Conservation (phyloP, 306 rosid species). For the Fragaria ananassa region DNA sequence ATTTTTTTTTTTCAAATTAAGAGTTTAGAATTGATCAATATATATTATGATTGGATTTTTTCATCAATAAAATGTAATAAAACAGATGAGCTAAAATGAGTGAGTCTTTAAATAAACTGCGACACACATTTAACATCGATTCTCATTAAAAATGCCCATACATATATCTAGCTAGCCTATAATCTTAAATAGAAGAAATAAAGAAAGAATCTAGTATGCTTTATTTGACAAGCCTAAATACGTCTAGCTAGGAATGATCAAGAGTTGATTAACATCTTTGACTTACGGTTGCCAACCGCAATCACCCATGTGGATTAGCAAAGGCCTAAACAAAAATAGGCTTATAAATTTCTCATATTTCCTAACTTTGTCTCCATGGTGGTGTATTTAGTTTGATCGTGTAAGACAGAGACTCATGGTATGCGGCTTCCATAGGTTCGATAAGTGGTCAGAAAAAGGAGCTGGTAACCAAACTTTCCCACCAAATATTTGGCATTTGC, state of each 20-base stretch:
- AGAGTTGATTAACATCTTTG: constrained; percentile 28
- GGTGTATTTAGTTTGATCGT: constrained; percentile 18
- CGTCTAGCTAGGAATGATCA: background rate
- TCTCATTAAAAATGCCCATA: too few relatives aligned
- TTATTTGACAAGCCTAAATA: constrained; percentile 42
- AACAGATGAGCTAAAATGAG: too few relatives aligned
- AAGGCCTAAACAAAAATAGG: constrained; percentile 6
- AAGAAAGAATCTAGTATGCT: constrained; percentile 28
- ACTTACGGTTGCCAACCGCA: constrained; percentile 29
- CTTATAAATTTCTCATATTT: constrained; percentile 6
- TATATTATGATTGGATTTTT: too few relatives aligned
- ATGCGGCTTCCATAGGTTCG: constrained; percentile 8
- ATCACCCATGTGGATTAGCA: constrained; percentile 34
- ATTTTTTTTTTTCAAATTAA: too few relatives aligned
- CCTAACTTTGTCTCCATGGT: constrained; percentile 12
- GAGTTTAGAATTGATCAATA: too few relatives aligned
- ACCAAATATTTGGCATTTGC: constrained; percentile 48
- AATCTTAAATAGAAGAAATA: background rate
- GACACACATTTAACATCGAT: too few relatives aligned
- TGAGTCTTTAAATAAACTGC: too few relatives aligned
- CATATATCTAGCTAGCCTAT: background rate
- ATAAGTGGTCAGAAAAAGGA: constrained; percentile 57
- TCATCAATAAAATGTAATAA: too few relatives aligned
- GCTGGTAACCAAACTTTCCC: constrained; percentile 91
- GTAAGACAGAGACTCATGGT: constrained; percentile 2